These are phyloP conservation scores for Colletotrichum spaethianum DNA, from an alignment of 2,329 filamentous ascomycete genomes.

Conservation along the genomic window DNA sequence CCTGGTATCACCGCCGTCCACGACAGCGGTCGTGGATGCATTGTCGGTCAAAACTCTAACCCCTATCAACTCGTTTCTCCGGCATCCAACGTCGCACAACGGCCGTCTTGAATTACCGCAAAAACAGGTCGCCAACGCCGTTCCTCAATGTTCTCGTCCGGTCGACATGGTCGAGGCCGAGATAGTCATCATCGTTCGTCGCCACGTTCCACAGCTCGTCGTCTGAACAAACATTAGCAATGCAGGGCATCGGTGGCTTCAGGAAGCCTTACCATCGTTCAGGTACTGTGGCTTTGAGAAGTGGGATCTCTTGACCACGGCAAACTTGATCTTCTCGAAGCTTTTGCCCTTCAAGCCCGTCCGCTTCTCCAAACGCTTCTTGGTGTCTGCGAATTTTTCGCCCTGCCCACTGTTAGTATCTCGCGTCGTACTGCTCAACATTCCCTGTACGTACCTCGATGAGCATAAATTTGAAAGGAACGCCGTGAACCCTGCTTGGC, in stretches of 20 bases:
- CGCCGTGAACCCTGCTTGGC: constrained; percentile 84
- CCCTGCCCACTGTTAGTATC: constrained; percentile 63
- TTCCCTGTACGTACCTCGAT: constrained; percentile 73
- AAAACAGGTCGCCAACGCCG: constrained; percentile 74
- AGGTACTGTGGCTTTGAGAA: constrained; percentile 88
- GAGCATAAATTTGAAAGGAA: constrained; percentile 92
- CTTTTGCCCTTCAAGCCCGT: constrained; percentile 98
- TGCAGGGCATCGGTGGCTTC: neutral
- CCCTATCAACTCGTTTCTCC: neutral
- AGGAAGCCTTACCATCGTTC: constrained; percentile 79
- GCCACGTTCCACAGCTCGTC: constrained; percentile 70
- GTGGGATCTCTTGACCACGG: constrained; percentile 78
- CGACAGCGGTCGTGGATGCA: constrained; percentile 13
- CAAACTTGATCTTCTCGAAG: constrained; percentile 98
- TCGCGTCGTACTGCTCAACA: neutral
- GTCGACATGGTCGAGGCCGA: constrained; percentile 78
- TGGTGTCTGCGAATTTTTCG: constrained; percentile 91
- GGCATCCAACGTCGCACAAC: constrained; percentile 14
- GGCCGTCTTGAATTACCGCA: constrained; percentile 53
- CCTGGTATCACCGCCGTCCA: constrained; percentile 14
- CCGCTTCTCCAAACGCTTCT: constrained; percentile 92
- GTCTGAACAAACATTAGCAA: constrained; percentile 56
- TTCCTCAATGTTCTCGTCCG: constrained; percentile 71
- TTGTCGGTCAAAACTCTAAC: constrained; percentile 20
- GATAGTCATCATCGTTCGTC: constrained; percentile 70